Conservation (phyloP, 345 rosid genomes). For the Eucalyptus regnans region DNA sequence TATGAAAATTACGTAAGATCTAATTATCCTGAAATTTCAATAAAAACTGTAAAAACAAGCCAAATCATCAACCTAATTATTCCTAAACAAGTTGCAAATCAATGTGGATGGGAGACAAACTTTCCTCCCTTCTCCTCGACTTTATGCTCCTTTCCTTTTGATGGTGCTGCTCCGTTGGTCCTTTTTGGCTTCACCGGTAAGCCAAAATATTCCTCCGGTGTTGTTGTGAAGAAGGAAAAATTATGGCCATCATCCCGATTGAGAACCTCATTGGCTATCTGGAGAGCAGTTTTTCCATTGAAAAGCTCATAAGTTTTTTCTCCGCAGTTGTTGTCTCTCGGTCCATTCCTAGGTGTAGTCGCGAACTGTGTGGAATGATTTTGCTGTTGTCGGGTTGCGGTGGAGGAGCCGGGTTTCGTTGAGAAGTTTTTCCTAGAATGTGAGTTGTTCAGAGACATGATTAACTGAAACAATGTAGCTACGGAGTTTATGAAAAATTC, state of each 20-base stretch:
- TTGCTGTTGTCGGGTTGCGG: neutral
- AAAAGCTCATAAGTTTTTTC: neutral
- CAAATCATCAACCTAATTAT: neutral
- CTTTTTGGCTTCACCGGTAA: neutral
- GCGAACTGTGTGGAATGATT: neutral
- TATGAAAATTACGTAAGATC: neutral
- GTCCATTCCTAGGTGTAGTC: neutral
- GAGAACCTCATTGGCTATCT: neutral
- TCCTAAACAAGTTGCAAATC: neutral
- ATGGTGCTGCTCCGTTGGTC: neutral
- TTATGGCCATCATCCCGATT: neutral
- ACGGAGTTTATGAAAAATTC: too few relatives aligned
- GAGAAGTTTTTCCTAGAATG: neutral
- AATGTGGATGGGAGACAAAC: neutral
- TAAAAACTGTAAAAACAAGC: neutral
- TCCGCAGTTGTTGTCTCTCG: fast-evolving
- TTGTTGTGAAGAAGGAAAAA: neutral
- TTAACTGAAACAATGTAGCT: too few relatives aligned
- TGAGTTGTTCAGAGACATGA: too few relatives aligned
- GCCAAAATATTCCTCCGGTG: neutral
- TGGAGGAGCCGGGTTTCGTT: neutral
- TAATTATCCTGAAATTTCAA: too few relatives aligned
- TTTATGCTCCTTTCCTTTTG: neutral
- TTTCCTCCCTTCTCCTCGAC: neutral
- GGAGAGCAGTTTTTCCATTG: neutral